Percentiles rank a stretch among this genome's conserved stretches.
phyloP scores from a whole-genome alignment of 2,329 filamentous ascomycete genomes.

The Neurospora crassa region DNA sequence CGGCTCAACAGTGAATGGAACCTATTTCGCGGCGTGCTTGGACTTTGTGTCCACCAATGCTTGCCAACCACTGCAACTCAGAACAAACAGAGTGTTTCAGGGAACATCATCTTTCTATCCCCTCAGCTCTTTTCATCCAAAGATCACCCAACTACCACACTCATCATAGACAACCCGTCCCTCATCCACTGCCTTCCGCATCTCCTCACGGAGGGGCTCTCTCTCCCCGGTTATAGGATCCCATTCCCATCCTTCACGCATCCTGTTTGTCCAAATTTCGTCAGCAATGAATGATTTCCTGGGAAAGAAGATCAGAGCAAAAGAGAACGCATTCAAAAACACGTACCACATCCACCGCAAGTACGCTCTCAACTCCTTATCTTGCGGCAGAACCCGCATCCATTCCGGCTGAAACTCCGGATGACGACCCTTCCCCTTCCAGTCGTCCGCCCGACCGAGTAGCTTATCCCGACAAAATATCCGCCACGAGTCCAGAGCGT shows the following conservation, averaged over 20 bases:
- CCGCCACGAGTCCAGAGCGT: constrained; percentile 82
- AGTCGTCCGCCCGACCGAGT: constrained; percentile 54
- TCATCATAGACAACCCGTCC: constrained; percentile 48
- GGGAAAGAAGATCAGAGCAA: background rate
- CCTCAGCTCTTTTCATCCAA: constrained; percentile 14
- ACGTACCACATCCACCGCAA: constrained; percentile 70
- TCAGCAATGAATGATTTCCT: background rate
- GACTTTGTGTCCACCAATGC: background rate
- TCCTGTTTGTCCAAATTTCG: constrained; percentile 27
- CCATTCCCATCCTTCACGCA: constrained; percentile 78
- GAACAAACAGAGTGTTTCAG: background rate
- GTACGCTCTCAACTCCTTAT: constrained; percentile 85
- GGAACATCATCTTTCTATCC: background rate
- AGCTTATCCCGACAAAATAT: constrained; percentile 84
- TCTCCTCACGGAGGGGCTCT: constrained; percentile 38
- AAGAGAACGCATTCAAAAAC: background rate
- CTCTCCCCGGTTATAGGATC: constrained; percentile 60
- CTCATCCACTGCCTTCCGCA: constrained; percentile 47
- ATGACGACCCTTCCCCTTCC: constrained; percentile 48
- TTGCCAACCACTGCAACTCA: background rate
- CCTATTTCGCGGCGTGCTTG: background rate
- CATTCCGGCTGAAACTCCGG: constrained; percentile 71
- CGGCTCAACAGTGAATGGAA: background rate
- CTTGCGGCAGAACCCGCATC: constrained; percentile 73
- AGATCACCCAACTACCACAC: constrained; percentile 35